phyloP scores from a whole-genome alignment of 768 basidiomycete species.

The Mycena venus region DNA sequence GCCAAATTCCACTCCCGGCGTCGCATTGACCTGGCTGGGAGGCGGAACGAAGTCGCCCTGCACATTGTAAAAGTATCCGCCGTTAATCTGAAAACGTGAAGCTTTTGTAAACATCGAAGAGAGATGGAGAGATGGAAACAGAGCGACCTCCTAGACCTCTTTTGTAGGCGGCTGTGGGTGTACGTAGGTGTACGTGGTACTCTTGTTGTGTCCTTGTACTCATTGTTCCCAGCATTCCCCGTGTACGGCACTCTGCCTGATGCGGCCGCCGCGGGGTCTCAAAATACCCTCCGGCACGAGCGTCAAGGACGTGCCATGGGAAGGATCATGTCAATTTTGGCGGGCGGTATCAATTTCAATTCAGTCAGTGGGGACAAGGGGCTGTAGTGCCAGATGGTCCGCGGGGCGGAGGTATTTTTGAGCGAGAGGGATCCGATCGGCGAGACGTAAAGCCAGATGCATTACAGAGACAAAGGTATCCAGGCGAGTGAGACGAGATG shows the following conservation, averaged over 20 bases:
- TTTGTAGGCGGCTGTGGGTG: too few relatives aligned
- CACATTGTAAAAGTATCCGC: too few relatives aligned
- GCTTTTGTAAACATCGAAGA: background rate
- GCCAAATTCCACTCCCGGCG: too few relatives aligned
- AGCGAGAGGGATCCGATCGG: background rate
- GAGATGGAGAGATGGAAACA: too few relatives aligned
- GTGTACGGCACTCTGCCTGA: background rate
- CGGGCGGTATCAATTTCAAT: background rate
- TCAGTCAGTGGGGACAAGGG: background rate
- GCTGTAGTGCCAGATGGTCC: background rate
- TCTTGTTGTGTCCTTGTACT: too few relatives aligned
- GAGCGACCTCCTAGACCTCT: too few relatives aligned
- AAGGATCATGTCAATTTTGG: background rate
- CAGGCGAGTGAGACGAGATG: background rate
- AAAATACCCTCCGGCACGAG: background rate
- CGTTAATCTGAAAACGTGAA: background rate
- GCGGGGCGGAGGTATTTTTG: background rate
- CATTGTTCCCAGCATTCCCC: background rate
- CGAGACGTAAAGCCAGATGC: background rate
- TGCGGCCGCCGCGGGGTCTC: too few relatives aligned
- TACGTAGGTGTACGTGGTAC: too few relatives aligned
- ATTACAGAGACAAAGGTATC: background rate
- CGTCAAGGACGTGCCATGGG: background rate
- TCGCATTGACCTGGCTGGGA: too few relatives aligned
- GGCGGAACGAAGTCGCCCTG: too few relatives aligned